Percentiles rank a stretch among this genome's conserved stretches.
These are phyloP conservation scores for Lichtheimia corymbifera DNA, from an alignment of 371 early-diverging fungal genomes.

Conservation along the genomic window DNA sequence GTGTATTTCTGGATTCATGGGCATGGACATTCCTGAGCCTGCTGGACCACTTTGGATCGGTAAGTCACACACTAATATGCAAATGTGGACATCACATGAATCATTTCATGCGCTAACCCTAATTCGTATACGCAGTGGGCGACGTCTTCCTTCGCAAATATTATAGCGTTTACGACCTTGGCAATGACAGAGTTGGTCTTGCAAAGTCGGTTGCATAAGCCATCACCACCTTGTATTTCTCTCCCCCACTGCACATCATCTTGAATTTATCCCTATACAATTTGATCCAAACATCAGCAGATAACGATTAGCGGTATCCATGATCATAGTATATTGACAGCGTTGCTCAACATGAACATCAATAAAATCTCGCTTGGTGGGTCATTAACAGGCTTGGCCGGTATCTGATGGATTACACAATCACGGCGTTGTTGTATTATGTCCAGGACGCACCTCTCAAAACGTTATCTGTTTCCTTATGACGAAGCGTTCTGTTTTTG, in stretches of 20 bases:
- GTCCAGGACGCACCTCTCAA: no score
- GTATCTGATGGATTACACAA: no score
- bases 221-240: background rate
- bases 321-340: background rate
- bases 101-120: background rate
- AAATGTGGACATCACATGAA: background rate
- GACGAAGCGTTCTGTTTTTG: no score
- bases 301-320: background rate
- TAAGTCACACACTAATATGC: slow-evolving; percentile 2
- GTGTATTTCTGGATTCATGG: slow-evolving; percentile 95
- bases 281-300: background rate
- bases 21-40: slow-evolving; percentile 78
- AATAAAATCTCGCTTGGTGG: background rate
- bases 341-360: background rate
- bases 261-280: background rate
- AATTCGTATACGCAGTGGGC: slow-evolving; percentile 58
- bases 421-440: no score
- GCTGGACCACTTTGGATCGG: slow-evolving; percentile 36
- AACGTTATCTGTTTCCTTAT: no score
- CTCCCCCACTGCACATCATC: background rate
- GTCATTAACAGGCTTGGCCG: no score
- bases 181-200: slow-evolving; percentile 86
- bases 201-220: slow-evolving; percentile 21
- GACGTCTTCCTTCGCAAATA: slow-evolving; percentile 94
- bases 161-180: slow-evolving; percentile 89